Base-by-base conservation (phyloP, 164 flowering plant genomes). In the Amborella trichopoda region DNA sequence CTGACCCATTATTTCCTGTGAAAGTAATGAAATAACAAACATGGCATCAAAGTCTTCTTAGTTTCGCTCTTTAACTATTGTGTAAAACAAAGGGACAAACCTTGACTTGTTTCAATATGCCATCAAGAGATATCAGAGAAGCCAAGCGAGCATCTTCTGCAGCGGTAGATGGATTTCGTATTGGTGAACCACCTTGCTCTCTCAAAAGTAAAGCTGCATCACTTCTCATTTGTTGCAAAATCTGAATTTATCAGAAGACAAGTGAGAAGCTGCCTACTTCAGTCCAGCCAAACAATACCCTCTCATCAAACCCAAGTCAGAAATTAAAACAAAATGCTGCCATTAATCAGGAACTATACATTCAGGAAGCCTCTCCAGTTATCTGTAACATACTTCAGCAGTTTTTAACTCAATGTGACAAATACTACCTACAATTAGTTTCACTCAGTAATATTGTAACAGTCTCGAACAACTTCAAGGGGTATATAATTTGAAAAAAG, bases 61-160 rank as follows among this genome's bases (percentile, higher is more conserved):
- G 40, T 37, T 10, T 37, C 19, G n/a, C 5, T 18, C 5, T 14
- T 1, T 3, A 5, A 37, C 40, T 8, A 30, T 37, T 2, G 12
- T 21, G 1, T 37, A 8, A 37, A 10, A 37, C n/a, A n/a, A 18
- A 37, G 2, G 45, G 6, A 9, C 8, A 52, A 39, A 93, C 99
- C 99, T 85, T 88, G 69, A 79, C 70, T 83, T 80, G 91, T 65
- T 85, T 93, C 74, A 93, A 46, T 53, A 93, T 74, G 67, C 76
- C 77, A 69, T 85, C 96, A 32, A 88, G 91, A 53, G 96, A 77
- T 55, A 93, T 84, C 19, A 93, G 80, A 56, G 99, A 93, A 45
- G 99, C 99, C 27, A 93, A 64, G 53, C 99, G 73, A 46, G 96
- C 88, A 74, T 93, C 99, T 71, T 93, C 99, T 46, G 75, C 78